Base-by-base conservation (phyloP, 177 flowering plant genomes). In the Telopea speciosissima region DNA sequence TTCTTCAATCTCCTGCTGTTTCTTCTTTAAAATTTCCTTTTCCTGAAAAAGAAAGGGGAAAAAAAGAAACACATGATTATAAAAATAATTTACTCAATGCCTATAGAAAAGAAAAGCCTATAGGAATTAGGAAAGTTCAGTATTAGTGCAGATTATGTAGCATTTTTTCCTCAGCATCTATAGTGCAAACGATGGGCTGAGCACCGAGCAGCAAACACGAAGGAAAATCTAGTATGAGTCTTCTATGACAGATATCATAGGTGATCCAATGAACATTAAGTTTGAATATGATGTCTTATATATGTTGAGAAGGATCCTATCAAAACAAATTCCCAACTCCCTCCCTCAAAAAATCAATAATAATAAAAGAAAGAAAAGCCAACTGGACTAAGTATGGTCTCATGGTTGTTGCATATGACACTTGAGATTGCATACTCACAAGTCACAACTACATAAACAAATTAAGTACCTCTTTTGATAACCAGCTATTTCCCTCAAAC, bases 401-500 rank as follows among this genome's bases (percentile, higher is more conserved):
- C 33, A 10, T 14, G 61, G 23, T 52, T 67, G 14, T 31, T 49
- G 69, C 17, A n/a, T 9, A 36, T 33, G 16, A 25, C 56, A 54
- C 25, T 26, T 16, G 11, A 19, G 13, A 45, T 2, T 45, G 10
- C 3, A 23, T 26, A 68, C 4, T 19, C 11, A 24, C 33, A 24
- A 24, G 24, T 1, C 40, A 61, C 13, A 22, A 5, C 19, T 45
- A 33, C 36, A 31, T 49, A 16, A 65, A 42, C 3, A 21, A 16
- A 62, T 24, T 25, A 70, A 14, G n/a, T 79, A 92, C 99, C 93
- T 91, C 93, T 49, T 52, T 63, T 25, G 97, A 91, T 68, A 96
- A 72, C 99, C 99, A 96, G 72, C 82, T 87, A 71, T 88, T 96
- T 28, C 89, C 89, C 75, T 96, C 99, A 68, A 90, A 79, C 54